Evolutionary conservation across 495 filamentous ascomycete genomes (phyloP).

Genomic region (Lophiotrema nucula): DNA sequence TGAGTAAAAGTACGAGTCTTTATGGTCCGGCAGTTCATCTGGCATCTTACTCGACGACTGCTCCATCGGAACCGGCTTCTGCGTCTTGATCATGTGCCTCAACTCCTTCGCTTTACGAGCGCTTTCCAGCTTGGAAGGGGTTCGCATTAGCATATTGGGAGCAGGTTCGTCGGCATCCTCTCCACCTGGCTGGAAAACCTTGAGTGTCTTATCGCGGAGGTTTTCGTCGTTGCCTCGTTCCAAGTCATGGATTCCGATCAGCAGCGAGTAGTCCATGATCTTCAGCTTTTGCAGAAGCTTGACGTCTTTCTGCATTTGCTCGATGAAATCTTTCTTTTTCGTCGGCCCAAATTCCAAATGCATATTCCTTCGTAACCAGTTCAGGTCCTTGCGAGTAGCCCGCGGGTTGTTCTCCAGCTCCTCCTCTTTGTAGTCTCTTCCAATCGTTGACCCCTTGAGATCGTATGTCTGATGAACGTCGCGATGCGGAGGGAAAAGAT

Average conservation of each 20-base stretch:
- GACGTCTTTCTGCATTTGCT: conserved; percentile 86
- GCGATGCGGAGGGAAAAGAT: conserved; percentile 93
- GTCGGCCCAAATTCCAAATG: conserved; percentile 82
- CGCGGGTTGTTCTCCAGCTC: conserved; percentile 84
- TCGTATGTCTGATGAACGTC: conserved; percentile 98
- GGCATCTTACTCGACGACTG: conserved; percentile 83
- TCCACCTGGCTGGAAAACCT: conserved; percentile 92
- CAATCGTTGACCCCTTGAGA: conserved; percentile 94
- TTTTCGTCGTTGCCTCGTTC: conserved; percentile 91
- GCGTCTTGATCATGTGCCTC: conserved; percentile 84
- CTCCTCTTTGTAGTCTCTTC: conserved; percentile 85
- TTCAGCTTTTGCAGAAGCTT: conserved; percentile 77
- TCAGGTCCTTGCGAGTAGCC: conserved; percentile 93
- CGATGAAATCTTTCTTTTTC: conserved; percentile 82
- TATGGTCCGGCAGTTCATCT: conserved; percentile 71
- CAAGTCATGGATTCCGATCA: conserved; percentile 92
- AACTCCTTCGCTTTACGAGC: conserved; percentile 89
- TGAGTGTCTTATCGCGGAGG: conserved; percentile 87
- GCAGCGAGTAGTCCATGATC: conserved; percentile 98
- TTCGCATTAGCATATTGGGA: conserved; percentile 73
- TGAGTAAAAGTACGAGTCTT: conserved; percentile 75
- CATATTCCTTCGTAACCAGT: conserved; percentile 86
- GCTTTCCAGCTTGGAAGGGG: conserved; percentile 91
- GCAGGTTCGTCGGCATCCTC: conserved; percentile 52
- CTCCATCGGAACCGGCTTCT: conserved; percentile 88